phyloP scores from a whole-genome alignment of 306 rosid genomes.

The Begonia fuchsioides region DNA sequence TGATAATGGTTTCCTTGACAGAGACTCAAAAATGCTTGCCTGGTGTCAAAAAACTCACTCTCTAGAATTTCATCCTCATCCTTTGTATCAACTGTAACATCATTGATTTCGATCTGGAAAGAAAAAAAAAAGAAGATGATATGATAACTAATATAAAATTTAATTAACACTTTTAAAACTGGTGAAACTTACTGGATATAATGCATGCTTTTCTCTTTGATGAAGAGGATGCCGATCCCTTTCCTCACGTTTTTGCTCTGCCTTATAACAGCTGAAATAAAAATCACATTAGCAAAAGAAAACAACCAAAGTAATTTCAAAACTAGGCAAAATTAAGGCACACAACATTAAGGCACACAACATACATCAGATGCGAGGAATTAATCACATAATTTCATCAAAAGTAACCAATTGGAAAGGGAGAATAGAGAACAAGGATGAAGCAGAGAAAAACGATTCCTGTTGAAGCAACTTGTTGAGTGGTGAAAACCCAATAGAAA shows the following conservation, averaged over 20 bases:
- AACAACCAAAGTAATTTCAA: not conserved
- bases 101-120: slow-evolving; percentile 59
- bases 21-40: slow-evolving; percentile 96
- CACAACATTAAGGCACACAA: too few relatives aligned
- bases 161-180: too few relatives aligned
- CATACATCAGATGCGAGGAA: too few relatives aligned
- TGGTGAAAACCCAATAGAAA: too few relatives aligned
- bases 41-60: slow-evolving; percentile 97
- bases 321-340: not conserved
- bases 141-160: not conserved
- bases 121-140: slow-evolving; percentile 2
- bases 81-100: slow-evolving; percentile 68
- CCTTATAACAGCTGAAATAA: slow-evolving; percentile 60
- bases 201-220: slow-evolving; percentile 72
- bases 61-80: slow-evolving; percentile 95
- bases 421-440: too few relatives aligned
- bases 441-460: too few relatives aligned
- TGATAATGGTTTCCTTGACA: slow-evolving; percentile 99
- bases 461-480: too few relatives aligned
- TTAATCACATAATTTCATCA: too few relatives aligned
- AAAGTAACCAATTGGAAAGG: too few relatives aligned
- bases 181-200: slow-evolving; percentile 46
- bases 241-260: slow-evolving; percentile 77
- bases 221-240: slow-evolving; percentile 77
- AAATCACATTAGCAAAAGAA: not conserved